phyloP scores from a whole-genome alignment of 805 yeast species.

The Blastobotrys chiropterorum region DNA sequence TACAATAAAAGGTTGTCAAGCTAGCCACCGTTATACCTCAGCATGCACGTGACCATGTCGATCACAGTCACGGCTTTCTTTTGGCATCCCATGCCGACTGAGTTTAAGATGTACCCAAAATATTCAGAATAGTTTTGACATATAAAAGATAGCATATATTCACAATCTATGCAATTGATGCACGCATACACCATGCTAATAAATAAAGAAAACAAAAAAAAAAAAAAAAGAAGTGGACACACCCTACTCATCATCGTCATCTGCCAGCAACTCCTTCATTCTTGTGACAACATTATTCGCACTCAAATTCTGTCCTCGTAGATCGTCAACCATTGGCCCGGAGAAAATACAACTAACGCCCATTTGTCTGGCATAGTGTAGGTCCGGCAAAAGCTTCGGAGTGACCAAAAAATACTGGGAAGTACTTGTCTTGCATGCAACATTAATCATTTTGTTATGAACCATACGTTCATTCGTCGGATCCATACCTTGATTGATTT shows the following conservation, averaged over 20 bases:
- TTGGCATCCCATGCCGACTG: too few species aligned
- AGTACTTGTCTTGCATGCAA: slow-evolving; percentile 58
- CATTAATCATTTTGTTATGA: slow-evolving; percentile 76
- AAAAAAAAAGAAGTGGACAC: too few species aligned
- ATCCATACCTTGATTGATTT: slow-evolving; percentile 99
- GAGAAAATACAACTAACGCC: slow-evolving; percentile 80
- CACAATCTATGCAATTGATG: too few species aligned
- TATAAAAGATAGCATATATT: too few species aligned
- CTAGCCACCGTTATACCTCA: too few species aligned
- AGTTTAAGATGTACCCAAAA: too few species aligned
- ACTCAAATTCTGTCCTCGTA: background rate
- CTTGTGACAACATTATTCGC: background rate
- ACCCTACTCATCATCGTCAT: background rate
- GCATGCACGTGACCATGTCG: too few species aligned
- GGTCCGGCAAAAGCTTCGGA: slow-evolving; percentile 76
- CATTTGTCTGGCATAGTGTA: slow-evolving; percentile 75
- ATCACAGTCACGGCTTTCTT: too few species aligned
- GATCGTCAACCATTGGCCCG: slow-evolving; percentile 18
- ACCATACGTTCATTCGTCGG: slow-evolving; percentile 83
- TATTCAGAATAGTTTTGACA: too few species aligned
- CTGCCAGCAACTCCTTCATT: background rate
- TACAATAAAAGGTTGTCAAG: too few species aligned
- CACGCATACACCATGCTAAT: too few species aligned
- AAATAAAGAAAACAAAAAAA: background rate
- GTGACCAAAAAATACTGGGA: slow-evolving; percentile 91